phyloP scores from a whole-genome alignment of 202 grass and related monocot species.

The Setaria italica region DNA sequence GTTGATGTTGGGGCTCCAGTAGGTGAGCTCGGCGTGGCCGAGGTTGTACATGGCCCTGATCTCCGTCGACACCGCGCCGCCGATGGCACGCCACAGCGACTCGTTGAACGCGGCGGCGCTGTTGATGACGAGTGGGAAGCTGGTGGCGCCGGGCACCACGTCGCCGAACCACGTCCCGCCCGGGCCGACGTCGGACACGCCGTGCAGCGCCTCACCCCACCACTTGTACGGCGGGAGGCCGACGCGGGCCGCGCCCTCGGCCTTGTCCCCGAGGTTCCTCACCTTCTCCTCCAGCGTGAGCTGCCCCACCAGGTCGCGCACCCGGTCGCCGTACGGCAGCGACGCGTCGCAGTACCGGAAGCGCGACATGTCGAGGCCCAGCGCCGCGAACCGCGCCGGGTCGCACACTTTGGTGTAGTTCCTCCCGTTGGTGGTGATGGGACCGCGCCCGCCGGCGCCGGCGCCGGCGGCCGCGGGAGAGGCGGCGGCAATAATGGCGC shows the following conservation, averaged over 20 bases:
- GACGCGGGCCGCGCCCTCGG: constrained; percentile 39
- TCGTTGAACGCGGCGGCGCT: constrained; percentile 62
- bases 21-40: constrained; percentile 61
- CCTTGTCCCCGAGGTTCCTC: constrained; percentile 50
- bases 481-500: not conserved
- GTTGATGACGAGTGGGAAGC: constrained; percentile 67
- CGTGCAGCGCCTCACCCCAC: constrained; percentile 85
- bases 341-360: constrained; percentile 70
- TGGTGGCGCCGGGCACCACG: constrained; percentile 61
- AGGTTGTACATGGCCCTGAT: constrained; percentile 74
- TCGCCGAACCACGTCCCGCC: constrained; percentile 51
- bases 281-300: constrained; percentile 68
- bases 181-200: constrained; percentile 56
- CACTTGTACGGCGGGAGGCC: constrained; percentile 66
- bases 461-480: not conserved
- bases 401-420: constrained; percentile 70
- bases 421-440: constrained; percentile 47
- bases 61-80: constrained; percentile 50
- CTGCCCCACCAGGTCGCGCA: constrained; percentile 52
- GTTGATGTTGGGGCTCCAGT: constrained; percentile 85
- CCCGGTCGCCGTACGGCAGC: constrained; percentile 42
- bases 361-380: constrained; percentile 42
- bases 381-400: constrained; percentile 39
- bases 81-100: constrained; percentile 57
- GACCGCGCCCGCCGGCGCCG: not conserved